Conservation (phyloP, 805 yeast genomes). For the Lipomyces yamanashiensis region DNA sequence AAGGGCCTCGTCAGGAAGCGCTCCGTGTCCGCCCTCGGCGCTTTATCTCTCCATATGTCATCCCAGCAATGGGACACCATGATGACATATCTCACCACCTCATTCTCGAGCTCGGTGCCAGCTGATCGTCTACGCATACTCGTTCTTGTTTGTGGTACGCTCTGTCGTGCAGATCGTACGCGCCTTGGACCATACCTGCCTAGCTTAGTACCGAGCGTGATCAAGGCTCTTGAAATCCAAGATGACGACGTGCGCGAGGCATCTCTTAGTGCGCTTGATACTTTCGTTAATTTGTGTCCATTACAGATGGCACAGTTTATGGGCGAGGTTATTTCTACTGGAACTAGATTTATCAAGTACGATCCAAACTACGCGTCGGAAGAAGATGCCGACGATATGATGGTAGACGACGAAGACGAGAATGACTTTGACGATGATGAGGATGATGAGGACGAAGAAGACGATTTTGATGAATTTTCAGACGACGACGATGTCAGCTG, state of each 20-base stretch:
- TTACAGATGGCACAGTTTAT: slow-evolving; percentile 43
- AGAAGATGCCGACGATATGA: slow-evolving; percentile 30
- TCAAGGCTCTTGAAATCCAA: slow-evolving; percentile 41
- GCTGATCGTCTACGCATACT: slow-evolving; percentile 29
- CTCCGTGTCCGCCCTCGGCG: slow-evolving; percentile 55
- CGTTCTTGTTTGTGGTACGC: slow-evolving; percentile 38
- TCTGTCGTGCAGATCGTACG: slow-evolving; percentile 40
- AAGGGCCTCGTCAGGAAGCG: slow-evolving; percentile 57
- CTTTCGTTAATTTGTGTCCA: slow-evolving; percentile 51
- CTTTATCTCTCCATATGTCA: slow-evolving; percentile 45
- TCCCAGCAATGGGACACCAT: slow-evolving; percentile 40
- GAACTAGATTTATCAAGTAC: slow-evolving; percentile 48
- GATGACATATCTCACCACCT: slow-evolving; percentile 25
- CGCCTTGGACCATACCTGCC: slow-evolving; percentile 31
- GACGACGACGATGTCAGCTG: slow-evolving; percentile 62
- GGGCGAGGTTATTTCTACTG: slow-evolving; percentile 43
- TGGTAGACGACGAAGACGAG: slow-evolving; percentile 45
- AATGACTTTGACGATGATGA: slow-evolving; percentile 51
- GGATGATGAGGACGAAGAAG: slow-evolving; percentile 51
- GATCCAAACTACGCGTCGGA: slow-evolving; percentile 52
- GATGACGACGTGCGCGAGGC: slow-evolving; percentile 57
- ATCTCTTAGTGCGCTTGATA: slow-evolving; percentile 50
- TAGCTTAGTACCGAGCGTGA: slow-evolving; percentile 31
- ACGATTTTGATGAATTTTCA: slow-evolving; percentile 45
- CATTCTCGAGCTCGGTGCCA: slow-evolving; percentile 10